Percentiles rank a stretch among this genome's conserved stretches.
Evolutionary conservation across 495 filamentous ascomycete genomes (phyloP).

Genomic region (Barbatosphaeria neglecta): DNA sequence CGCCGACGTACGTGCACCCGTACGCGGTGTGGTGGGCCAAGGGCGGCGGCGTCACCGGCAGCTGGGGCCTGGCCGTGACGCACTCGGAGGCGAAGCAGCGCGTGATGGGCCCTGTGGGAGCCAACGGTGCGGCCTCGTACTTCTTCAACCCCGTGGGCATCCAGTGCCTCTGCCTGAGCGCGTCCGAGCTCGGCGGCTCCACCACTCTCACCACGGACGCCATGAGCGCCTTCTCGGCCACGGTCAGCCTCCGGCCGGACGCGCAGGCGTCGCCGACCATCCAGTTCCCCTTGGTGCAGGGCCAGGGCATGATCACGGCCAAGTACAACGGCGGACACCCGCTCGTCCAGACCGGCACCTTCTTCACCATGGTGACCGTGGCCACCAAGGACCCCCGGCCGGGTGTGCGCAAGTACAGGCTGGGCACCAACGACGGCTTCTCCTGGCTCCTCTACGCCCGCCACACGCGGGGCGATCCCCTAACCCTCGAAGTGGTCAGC

Average conservation of each 20-base stretch:
- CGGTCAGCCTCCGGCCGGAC: constrained; percentile 51
- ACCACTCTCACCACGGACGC: constrained; percentile 53
- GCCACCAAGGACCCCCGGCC: constrained; percentile 39
- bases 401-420: constrained; percentile 68
- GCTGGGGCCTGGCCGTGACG: constrained; percentile 66
- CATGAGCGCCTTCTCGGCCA: constrained; percentile 57
- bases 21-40: constrained; percentile 72
- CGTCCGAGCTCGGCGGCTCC: constrained; percentile 50
- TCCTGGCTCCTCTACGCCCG: constrained; percentile 74
- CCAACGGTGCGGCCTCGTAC: constrained; percentile 49
- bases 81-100: constrained; percentile 57
- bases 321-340: constrained; percentile 62
- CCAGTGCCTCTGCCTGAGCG: constrained; percentile 69
- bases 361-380: constrained; percentile 57
- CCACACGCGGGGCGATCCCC: constrained; percentile 31
- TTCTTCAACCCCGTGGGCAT: constrained; percentile 77
- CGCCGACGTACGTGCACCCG: constrained; percentile 69
- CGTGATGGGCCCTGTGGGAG: constrained; percentile 42
- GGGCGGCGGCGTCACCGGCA: constrained; percentile 51
- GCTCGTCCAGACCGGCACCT: constrained; percentile 58
- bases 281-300: constrained; percentile 76
- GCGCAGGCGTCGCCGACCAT: constrained; percentile 42
- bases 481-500: constrained; percentile 35
- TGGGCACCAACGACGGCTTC: constrained; percentile 57
- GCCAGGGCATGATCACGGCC: constrained; percentile 78